phyloP scores from a whole-genome alignment of 2,329 filamentous ascomycete genomes.

The Aspergillus oerlinghausenensis region DNA sequence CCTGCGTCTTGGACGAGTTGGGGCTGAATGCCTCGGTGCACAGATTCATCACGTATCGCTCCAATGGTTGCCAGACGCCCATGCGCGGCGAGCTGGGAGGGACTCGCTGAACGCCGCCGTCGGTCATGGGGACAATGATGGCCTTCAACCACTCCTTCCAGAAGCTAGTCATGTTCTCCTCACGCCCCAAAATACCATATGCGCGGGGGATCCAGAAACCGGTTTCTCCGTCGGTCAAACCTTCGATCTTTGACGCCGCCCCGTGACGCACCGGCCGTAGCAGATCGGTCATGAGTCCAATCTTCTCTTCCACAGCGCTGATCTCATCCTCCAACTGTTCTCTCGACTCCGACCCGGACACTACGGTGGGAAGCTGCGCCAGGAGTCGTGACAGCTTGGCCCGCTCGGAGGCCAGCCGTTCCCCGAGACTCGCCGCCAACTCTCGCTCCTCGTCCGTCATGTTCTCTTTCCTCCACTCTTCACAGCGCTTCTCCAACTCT shows the following conservation, averaged over 20 bases:
- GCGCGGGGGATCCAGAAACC: slow-evolving; percentile 93
- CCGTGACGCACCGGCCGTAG: slow-evolving; percentile 87
- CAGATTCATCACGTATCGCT: slow-evolving; percentile 94
- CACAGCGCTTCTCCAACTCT: slow-evolving; percentile 67
- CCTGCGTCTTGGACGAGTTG: slow-evolving; percentile 88
- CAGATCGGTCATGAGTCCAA: slow-evolving; percentile 93
- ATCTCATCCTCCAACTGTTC: slow-evolving; percentile 91
- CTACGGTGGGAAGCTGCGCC: slow-evolving; percentile 72
- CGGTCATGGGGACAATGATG: slow-evolving; percentile 91
- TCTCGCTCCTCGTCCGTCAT: slow-evolving; percentile 99
- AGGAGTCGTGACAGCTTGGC: slow-evolving; percentile 86
- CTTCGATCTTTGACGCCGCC: slow-evolving; percentile 94
- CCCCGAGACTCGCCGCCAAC: slow-evolving; percentile 83
- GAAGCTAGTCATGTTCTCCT: slow-evolving; percentile 77
- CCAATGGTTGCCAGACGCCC: slow-evolving; percentile 91
- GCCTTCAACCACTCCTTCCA: slow-evolving; percentile 99
- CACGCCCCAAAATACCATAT: slow-evolving; percentile 85
- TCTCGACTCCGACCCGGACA: slow-evolving; percentile 74
- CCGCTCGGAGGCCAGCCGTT: slow-evolving; percentile 78
- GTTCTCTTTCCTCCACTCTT: slow-evolving; percentile 82
- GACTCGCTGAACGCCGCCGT: slow-evolving; percentile 75
- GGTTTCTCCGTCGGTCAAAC: slow-evolving; percentile 88
- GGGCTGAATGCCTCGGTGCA: slow-evolving; percentile 93
- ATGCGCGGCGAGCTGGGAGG: slow-evolving; percentile 84
- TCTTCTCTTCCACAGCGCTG: slow-evolving; percentile 94